Percentiles rank a stretch among this genome's conserved stretches.
phyloP scores from a whole-genome alignment of 352 stramenopile species.

The Halophytophthora polymorphica region DNA sequence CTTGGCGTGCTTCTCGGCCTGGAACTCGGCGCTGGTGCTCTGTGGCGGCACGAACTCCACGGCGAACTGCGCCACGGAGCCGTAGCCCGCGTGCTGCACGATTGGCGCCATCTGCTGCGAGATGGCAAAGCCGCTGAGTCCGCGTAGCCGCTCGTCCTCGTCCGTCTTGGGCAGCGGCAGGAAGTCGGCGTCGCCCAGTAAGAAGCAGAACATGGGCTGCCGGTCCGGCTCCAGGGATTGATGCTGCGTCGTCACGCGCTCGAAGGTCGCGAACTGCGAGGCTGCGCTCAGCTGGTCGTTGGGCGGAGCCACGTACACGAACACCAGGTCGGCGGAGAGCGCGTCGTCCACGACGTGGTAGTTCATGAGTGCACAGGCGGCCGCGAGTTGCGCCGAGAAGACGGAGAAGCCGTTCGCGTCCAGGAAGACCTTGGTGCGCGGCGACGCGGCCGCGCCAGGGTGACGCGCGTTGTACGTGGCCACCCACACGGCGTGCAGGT shows the following conservation, averaged over 20 bases:
- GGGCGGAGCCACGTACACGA: conserved; percentile 61
- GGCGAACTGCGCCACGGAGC: conserved; percentile 59
- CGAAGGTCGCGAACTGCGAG: conserved; percentile 45
- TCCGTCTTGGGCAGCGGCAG: conserved; percentile 39
- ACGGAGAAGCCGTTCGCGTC: conserved; percentile 51
- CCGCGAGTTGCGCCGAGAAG: conserved; percentile 36
- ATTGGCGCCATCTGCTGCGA: conserved; percentile 62
- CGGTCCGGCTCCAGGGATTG: conserved; percentile 19
- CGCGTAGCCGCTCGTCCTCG: conserved; percentile 53
- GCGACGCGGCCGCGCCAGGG: background rate
- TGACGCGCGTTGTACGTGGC: conserved; percentile 16
- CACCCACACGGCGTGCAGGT: conserved; percentile 56
- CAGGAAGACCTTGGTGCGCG: conserved; percentile 29
- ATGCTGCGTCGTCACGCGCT: conserved; percentile 27
- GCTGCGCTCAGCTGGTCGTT: conserved; percentile 32
- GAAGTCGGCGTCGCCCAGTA: conserved; percentile 72
- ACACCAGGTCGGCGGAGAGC: conserved; percentile 38
- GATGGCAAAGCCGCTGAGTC: conserved; percentile 78
- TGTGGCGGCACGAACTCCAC: conserved; percentile 63
- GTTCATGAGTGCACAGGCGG: conserved; percentile 48
- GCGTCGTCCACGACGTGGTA: conserved; percentile 33
- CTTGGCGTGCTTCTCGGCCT: conserved; percentile 31
- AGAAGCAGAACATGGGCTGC: conserved; percentile 56
- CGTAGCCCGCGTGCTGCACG: conserved; percentile 40
- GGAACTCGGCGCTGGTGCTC: conserved; percentile 25